Base-by-base conservation (phyloP, 495 filamentous ascomycete species). In the Trichoderma asperelloides region DNA sequence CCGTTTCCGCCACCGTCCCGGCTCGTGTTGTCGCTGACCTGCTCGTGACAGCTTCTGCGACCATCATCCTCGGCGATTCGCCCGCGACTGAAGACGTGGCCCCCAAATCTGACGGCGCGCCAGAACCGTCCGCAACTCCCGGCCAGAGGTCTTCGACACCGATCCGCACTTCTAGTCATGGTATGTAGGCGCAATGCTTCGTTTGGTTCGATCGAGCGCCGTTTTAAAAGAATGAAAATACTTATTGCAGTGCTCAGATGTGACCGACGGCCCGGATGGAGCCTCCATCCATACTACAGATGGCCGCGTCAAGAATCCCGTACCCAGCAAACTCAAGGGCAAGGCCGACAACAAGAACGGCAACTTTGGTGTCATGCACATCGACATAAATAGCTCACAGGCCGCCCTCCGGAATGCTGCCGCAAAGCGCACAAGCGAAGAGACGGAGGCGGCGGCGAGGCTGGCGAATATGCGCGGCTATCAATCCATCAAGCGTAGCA, bases 351-450 rank as follows among this genome's bases (percentile, higher is more conserved):
- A 78, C 23, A 84, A 82, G 70, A 81, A 84, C 66, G 83, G 83
- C 7, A 85, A 85, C 68, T 86, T 86, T 70, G 77, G 78, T 13
- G 83, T 86, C 30, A 84, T 85, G 82, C 83, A 83, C 63, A 84
- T 86, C 77, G 82, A 81, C 27, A 77, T 84, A 28, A 75, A 74
- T 4, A 81, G 78, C 74, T 72, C 67, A 65, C 80, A 78, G 71
- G 75, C 71, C 43, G 77, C 74, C 68, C 79, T 76, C 16, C 79
- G 81, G 63, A 81, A 82, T 71, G 81, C 78, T 28, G 78, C 81
- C 47, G 83, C 83, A 21, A 83, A 85, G 73, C 78, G 83, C 68
- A 84, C 81, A 0, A 86, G 84, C 70, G 83, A 86, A 69, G 82
- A 78, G 69, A 86, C 84, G 13, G 81, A 80, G 49, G 72, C 79